Conservation (phyloP, 2,329 filamentous ascomycete species). For the Alternaria consortialis region DNA sequence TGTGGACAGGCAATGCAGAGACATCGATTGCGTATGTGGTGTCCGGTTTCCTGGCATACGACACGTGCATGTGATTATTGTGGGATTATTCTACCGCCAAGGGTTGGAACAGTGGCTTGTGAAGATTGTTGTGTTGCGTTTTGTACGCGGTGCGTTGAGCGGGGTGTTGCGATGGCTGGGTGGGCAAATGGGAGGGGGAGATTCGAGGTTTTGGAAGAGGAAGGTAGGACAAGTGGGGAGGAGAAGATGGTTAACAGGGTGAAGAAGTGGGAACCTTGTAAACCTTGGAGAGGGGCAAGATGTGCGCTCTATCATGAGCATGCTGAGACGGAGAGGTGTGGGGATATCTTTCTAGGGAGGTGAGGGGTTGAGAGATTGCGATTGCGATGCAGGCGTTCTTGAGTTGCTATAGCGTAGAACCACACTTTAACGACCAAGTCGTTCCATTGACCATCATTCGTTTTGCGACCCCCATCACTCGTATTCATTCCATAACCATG, state of each 20-base stretch:
- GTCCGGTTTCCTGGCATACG: conserved; percentile 48
- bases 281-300: conserved; percentile 48
- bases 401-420: not conserved
- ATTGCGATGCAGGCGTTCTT: not conserved
- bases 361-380: conserved; percentile 14
- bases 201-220: conserved; percentile 18
- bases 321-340: conserved; percentile 47
- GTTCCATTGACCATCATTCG: not conserved
- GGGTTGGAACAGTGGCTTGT: conserved; percentile 51
- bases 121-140: conserved; percentile 54
- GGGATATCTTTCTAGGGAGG: conserved; percentile 42
- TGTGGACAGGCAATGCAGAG: conserved; percentile 53
- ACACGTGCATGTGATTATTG: conserved; percentile 50
- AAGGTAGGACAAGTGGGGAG: conserved; percentile 22
- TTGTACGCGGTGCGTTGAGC: conserved; percentile 52
- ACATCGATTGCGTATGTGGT: conserved; percentile 54
- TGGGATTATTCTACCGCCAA: conserved; percentile 51
- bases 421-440: not conserved
- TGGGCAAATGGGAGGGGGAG: conserved; percentile 42
- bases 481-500: too few relatives aligned
- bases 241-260: conserved; percentile 36
- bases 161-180: conserved; percentile 41
- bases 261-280: conserved; percentile 48
- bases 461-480: too few relatives aligned
- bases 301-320: conserved; percentile 52